Base-by-base conservation (phyloP, 1,139 yeast species). In the Scheffersomyces lignicola region DNA sequence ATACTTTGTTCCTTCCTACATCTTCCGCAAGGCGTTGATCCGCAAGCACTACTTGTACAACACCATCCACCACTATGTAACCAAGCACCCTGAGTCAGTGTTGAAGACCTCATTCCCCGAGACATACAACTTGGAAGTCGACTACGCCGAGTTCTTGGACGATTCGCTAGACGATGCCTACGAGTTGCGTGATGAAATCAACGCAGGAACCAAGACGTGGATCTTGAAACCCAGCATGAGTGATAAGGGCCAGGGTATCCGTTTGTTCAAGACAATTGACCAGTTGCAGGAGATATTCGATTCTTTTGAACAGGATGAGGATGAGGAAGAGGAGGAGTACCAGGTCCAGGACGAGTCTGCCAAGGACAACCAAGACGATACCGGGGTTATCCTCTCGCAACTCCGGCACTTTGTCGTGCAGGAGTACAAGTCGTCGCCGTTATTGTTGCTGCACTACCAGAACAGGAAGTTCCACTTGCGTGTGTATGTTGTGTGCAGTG, bases 191-290 rank as follows among this genome's bases (percentile, higher is more conserved):
- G 83, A 83, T 30, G 96, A 84, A 46, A 65, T 92, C 24, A 82
- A 83, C 36, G 54, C 59, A 5, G 79, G 78, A 14, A 73, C 70
- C n/a, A 77, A 74, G 44, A 75, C 83, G 36, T 92, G 94, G 90
- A 92, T 92, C 33, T 68, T 92, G 50, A 92, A 92, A 54, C 98
- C 98, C 9, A 81, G 96, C 46, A 89, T 92, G 97, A 84, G 95
- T 51, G 98, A 92, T 52, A 83, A 92, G 54, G 98, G 96, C 8
- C 97, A 92, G 56, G 98, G 98, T 0, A 89, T 92, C 30, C 67
- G 96, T 32, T 60, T 92, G 1, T 92, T 92, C 62, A 72, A 72
- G 36, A 82, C 90, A 0, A 68, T 88, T 22, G 86, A 80, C 9
- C 95, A 89, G 48, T 65, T 92, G 35, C 97, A 90, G 54, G 73